Evolutionary conservation across 2,329 filamentous ascomycete species (phyloP), one percentile per base, ranked within the genome.

Genomic region (Fusarium buharicum): DNA sequence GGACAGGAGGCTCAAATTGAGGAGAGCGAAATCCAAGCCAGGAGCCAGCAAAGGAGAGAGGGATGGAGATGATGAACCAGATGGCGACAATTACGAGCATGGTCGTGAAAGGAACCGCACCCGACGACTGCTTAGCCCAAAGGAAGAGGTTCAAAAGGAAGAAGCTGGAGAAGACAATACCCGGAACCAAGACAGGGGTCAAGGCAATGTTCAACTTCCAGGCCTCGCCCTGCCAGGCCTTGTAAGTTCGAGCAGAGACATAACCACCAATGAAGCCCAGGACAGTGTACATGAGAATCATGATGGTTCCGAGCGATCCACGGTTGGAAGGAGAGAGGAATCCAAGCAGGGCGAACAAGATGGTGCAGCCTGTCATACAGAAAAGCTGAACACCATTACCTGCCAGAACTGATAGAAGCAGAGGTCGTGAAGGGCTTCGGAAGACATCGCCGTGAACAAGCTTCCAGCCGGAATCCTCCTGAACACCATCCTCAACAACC

Each of bases 391-490:
- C 92, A 59, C 95, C 95, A 73, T 96, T 98, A 55, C 95, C 95
- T 37, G 97, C 84, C 62, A 99, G 84, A 7, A 99, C 83, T 52
- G 93, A 93, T 17, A 99, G 84, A 13, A 97, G 81, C 24, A 99
- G 83, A 2, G 93, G 91, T 58, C 91, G 88, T 64, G 89, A 86
- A 4, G 95, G 95, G 11, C 90, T 88, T 53, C 95, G 90, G 84
- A 99, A 99, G 28, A 98, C 94, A 75, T 99, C 95, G 50, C 95
- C 95, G 71, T 99, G 95, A 1, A 99, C 93, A 43, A 99, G 81
- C 78, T 99, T 99, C 95, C 95, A 99, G 59, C 95, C 95, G 10
- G 93, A 97, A 76, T 99, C 95, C 73, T 99, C 95, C 75, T 97
- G 93, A 1, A 98, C 91, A 30, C 93, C 94, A 71, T 98, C 94